Percentiles rank a stretch among this genome's conserved stretches.
Evolutionary conservation across 352 stramenopile species (phyloP).

Genomic region (Phytophthora kernoviae): DNA sequence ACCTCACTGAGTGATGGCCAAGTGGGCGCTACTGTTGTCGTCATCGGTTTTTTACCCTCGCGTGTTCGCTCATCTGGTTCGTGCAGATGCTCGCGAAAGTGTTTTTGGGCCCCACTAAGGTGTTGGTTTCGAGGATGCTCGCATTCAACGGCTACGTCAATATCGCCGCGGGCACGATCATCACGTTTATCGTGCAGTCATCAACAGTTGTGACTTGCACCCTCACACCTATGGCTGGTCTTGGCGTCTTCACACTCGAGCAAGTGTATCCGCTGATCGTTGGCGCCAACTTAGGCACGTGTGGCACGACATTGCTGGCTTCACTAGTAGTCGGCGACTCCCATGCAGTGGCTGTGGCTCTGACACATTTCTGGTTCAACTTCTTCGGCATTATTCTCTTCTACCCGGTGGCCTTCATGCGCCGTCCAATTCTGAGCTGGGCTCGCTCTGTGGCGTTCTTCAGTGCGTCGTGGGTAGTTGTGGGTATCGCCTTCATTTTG

Average conservation of each 20-base stretch:
- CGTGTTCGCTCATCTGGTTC: conserved; percentile 44
- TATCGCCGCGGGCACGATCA: conserved; percentile 74
- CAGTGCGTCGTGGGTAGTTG: conserved; percentile 55
- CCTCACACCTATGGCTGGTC: conserved; percentile 85
- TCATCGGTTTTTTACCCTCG: conserved; percentile 48
- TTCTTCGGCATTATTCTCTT: conserved; percentile 88
- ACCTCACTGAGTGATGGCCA: conserved; percentile 34
- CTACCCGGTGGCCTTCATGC: conserved; percentile 88
- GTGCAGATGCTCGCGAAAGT: conserved; percentile 54
- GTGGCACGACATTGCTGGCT: conserved; percentile 84
- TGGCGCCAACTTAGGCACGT: conserved; percentile 93
- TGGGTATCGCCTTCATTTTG: conserved; percentile 49
- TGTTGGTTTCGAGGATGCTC: conserved; percentile 82
- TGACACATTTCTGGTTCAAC: conserved; percentile 93
- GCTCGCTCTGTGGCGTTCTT: conserved; percentile 68
- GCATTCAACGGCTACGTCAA: conserved; percentile 89
- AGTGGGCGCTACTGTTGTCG: conserved; percentile 44
- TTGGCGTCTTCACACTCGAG: conserved; percentile 86
- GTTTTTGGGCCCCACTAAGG: conserved; percentile 80
- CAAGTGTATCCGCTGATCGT: conserved; percentile 91
- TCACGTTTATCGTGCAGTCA: conserved; percentile 90
- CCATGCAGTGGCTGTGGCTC: conserved; percentile 81
- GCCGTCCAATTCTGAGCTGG: conserved; percentile 69
- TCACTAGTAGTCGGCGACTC: conserved; percentile 78
- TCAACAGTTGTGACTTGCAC: conserved; percentile 91